Base-by-base conservation (phyloP, 768 basidiomycete species). In the Mycena chlorophos region DNA sequence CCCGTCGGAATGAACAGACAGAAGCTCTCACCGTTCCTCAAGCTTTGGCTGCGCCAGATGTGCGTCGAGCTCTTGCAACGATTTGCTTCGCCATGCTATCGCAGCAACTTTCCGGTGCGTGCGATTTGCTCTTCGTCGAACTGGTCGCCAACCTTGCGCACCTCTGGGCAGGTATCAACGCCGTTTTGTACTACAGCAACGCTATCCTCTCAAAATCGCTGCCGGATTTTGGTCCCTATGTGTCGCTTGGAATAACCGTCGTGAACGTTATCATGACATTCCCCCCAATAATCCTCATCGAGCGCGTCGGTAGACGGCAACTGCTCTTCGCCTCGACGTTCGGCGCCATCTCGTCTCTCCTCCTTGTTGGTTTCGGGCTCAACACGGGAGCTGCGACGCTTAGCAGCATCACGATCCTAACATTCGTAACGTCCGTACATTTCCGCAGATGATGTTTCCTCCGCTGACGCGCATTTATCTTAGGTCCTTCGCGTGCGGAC, bases 111-210 rank as follows among this genome's bases (percentile, higher is more conserved):
- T 93, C 90, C 50, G 89, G 89, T 84, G 66, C 47, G n/a, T 63
- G 22, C n/a, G 5, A 26, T 46, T 54, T 27, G 40, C 37, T 46
- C 42, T 46, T 52, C 27, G 26, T 19, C 29, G 20, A n/a, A 16
- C 22, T 56, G 59, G 14, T 49, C 40, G 23, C 52, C 19, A 25
- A 19, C 28, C 22, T 51, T 20, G 38, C 47, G n/a, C n/a, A n/a
- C n/a, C n/a, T n/a, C 10, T 47, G 6, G 8, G 8, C 20, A 88
- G 89, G 90, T 17, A 86, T 91, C 65, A 92, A 91, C 68, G 89
- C 88, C 87, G 94, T 96, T 25, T 77, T 96, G 52, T 96, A 94
- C 69, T 96, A 95, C 72, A 91, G 89, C 71, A 94, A 92, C 62
- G 82, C 86, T 46, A 97, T 97, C 61, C 80, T 97, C 23, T 82